Evolutionary conservation across 2,329 filamentous ascomycete species (phyloP).

Genomic region (Hortaea werneckii): DNA sequence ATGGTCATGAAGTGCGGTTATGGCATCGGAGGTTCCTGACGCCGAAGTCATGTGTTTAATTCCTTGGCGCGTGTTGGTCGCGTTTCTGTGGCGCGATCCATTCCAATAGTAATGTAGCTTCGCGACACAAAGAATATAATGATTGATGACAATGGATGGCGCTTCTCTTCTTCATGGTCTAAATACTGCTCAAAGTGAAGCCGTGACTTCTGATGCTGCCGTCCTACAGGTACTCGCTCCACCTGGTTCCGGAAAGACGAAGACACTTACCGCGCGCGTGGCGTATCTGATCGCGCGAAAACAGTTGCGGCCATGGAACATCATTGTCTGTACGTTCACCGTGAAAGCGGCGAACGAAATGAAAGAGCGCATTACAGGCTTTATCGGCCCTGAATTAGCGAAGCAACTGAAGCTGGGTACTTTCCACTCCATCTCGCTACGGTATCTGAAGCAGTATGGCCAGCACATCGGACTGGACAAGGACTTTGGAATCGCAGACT

Average conservation of each 20-base stretch:
- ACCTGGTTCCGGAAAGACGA: constrained; percentile 76
- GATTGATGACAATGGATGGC: constrained; percentile 24
- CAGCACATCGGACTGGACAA: constrained; percentile 69
- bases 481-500: constrained; percentile 86
- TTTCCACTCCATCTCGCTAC: constrained; percentile 83
- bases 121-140: too few species aligned
- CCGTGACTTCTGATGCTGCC: constrained; percentile 52
- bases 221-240: constrained; percentile 53
- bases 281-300: constrained; percentile 72
- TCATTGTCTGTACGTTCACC: constrained; percentile 93
- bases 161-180: constrained; percentile 49
- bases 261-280: constrained; percentile 85
- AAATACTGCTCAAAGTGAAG: constrained; percentile 53
- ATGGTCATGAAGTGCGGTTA: too few species aligned
- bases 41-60: neutral
- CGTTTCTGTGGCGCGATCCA: neutral
- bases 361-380: constrained; percentile 71
- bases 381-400: constrained; percentile 69
- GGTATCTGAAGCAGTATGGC: constrained; percentile 77
- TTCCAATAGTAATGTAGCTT: neutral
- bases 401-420: constrained; percentile 77
- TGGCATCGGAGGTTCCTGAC: too few species aligned
- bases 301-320: constrained; percentile 68
- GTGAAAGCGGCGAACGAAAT: constrained; percentile 92
- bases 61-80: neutral